Evolutionary conservation across 179 eudicot genomes (phyloP), one percentile per base, ranked within the genome.

Genomic region (Drosera spatulata): DNA sequence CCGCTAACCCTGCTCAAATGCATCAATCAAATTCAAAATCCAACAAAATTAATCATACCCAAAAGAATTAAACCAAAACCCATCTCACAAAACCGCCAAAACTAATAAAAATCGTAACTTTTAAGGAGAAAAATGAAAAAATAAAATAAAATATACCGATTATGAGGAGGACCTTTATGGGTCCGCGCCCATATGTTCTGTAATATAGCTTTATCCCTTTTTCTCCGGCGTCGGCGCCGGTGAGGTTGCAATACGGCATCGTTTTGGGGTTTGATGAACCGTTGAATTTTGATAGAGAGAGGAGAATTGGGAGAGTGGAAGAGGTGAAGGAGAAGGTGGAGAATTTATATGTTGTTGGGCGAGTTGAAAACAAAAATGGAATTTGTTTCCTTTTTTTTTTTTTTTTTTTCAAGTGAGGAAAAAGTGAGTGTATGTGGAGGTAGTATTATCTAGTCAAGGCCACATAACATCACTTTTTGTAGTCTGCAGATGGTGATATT

Each of bases 211-310:
- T 78, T 65, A 69, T 55, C 5, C 77, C 80, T 62, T 72, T 79
- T 58, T 71, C 61, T 11, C 22, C 66, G 49, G 70, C 58, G 59
- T 22, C 33, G 33, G 33, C 33, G 1, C 71, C 75, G 66, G 62
- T 56, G 55, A 82, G 83, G 64, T 77, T 64, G 62, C 99, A 93
- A 61, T 69, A 80, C 75, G 97, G 97, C 99, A 93, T 93, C 73
- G 45, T 66, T 72, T 69, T 22, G 0, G 33, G 33, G 33, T 22
- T 22, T 22, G 33, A 22, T 22, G 33, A 13, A 2, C 0, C 44
- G 59, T 11, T 39, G 59, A 39, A 37, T 37, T 37, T 56, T n/a
- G 33, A 22, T 22, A 22, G 1, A 22, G 33, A 22, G 33, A 22
- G n/a, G n/a, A n/a, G 33, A n/a, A 10, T 11, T 42, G 11, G 59